Evolutionary conservation across 208 protist species (phyloP), one percentile per base, ranked within the genome.

Genomic region (Trypanosoma caninum): DNA sequence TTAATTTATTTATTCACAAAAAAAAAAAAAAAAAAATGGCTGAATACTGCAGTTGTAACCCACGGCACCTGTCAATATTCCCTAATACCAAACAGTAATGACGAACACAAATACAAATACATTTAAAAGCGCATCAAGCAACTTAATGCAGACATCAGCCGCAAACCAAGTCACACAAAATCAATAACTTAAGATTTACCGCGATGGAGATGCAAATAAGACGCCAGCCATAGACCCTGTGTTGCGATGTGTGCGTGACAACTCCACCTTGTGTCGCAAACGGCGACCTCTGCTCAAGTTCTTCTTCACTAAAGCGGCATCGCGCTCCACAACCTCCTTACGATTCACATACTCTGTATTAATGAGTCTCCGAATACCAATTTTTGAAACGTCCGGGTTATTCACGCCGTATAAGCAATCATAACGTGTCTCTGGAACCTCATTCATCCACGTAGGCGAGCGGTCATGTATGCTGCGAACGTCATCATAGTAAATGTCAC

Each of bases 371-470:
- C 89, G 89, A 27, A 95, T 90, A 47, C 89, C 89, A 44, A 95
- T 84, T 74, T 89, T 83, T 18, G 85, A 68, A 18, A 95, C 78
- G 44, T 95, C 80, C 1, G 86, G 84, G 60, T 91, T 56, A 52
- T 81, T 93, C 20, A 93, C 72, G 35, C 86, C 85, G 70, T 95
- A 93, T 18, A 95, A 74, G 52, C 86, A 71, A 42, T 95, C 89
- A 64, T 95, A 95, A 14, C 89, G 86, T n/a, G 86, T 95, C 69
- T 95, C 70, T 0, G 85, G 89, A 25, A 91, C 83, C 65, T 95
- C 78, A 55, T 80, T 89, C 78, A 92, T 87, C 89, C 89, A 93
- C 33, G 76, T 91, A 3, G 68, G 65, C 45, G 82, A 87, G 58
- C 89, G 81, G 51, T 86, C 84, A 64, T 95, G 86, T 33, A 95